phyloP scores from a whole-genome alignment of 208 protist genomes.

The Trypanosoma vivax region DNA sequence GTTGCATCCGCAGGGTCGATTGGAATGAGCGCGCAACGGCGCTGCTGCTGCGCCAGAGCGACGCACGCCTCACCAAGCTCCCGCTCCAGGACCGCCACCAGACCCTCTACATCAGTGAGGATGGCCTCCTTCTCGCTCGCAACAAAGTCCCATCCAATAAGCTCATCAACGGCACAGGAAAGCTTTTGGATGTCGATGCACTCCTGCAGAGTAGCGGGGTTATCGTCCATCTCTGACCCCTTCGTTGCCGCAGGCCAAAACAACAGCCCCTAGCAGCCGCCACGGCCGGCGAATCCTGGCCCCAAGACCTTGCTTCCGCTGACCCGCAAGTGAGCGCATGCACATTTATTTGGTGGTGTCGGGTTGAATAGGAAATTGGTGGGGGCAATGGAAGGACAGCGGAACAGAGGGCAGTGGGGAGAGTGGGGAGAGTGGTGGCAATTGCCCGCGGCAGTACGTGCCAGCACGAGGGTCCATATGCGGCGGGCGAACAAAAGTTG shows the following conservation, averaged over 20 bases:
- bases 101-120: slow-evolving; percentile 32
- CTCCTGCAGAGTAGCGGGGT: slow-evolving; percentile 20
- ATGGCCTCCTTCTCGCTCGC: slow-evolving; percentile 35
- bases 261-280: too few relatives aligned
- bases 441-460: too few relatives aligned
- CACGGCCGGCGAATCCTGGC: too few relatives aligned
- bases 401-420: too few relatives aligned
- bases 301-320: too few relatives aligned
- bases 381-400: too few relatives aligned
- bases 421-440: too few relatives aligned
- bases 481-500: too few relatives aligned
- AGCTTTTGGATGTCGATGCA: slow-evolving; percentile 41
- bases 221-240: slow-evolving; percentile 14
- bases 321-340: too few relatives aligned
- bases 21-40: slow-evolving; percentile 28
- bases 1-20: not conserved
- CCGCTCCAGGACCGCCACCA: slow-evolving; percentile 18
- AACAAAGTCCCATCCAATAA: slow-evolving; percentile 44
- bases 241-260: not conserved
- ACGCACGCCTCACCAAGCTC: slow-evolving; percentile 3
- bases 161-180: slow-evolving; percentile 39
- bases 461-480: too few relatives aligned
- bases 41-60: slow-evolving; percentile 6
- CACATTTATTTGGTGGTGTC: too few relatives aligned
- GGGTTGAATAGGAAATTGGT: too few relatives aligned